Evolutionary conservation across 192 early-diverging fungal genomes (phyloP).

Genomic region (Backusella parvicylindrica): DNA sequence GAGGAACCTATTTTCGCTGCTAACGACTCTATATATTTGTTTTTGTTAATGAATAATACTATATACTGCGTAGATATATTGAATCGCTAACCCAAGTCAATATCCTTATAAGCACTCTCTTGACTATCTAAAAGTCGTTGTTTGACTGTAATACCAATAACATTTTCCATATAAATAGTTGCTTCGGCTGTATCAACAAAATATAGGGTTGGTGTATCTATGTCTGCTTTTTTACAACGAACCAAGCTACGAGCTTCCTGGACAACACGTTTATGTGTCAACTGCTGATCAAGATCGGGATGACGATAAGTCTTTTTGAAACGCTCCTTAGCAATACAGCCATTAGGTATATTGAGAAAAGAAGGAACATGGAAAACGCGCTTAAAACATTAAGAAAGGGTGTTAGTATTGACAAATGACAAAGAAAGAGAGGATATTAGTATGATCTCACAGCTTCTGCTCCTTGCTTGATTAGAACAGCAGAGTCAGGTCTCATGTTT

Average conservation of each 20-base stretch:
- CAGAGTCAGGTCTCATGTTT: background rate
- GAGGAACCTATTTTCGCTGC: constrained; percentile 58
- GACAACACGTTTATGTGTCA: constrained; percentile 71
- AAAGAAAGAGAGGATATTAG: background rate
- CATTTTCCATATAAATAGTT: constrained; percentile 89
- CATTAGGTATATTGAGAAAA: constrained; percentile 51
- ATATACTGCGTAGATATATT: background rate
- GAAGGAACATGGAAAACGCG: constrained; percentile 67
- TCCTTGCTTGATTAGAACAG: constrained; percentile 13
- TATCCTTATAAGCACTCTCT: constrained; percentile 5
- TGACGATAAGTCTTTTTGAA: constrained; percentile 92
- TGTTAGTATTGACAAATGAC: background rate
- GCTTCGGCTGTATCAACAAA: constrained; percentile 67
- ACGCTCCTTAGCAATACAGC: constrained; percentile 85
- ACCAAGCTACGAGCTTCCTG: constrained; percentile 86
- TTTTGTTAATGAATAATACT: background rate
- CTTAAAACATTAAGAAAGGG: constrained; percentile 34
- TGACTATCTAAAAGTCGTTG: constrained; percentile 53
- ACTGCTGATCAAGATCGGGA: constrained; percentile 81
- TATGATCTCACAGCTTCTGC: constrained; percentile 15
- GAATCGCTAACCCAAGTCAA: constrained; percentile 11
- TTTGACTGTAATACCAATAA: constrained; percentile 76
- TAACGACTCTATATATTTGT: constrained; percentile 21
- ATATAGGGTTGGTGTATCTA: constrained; percentile 82
- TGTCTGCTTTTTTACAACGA: constrained; percentile 63